These are phyloP conservation scores for Xerocomus brunneocitrinus DNA, from an alignment of 768 basidiomycete species.

Conservation along the genomic window DNA sequence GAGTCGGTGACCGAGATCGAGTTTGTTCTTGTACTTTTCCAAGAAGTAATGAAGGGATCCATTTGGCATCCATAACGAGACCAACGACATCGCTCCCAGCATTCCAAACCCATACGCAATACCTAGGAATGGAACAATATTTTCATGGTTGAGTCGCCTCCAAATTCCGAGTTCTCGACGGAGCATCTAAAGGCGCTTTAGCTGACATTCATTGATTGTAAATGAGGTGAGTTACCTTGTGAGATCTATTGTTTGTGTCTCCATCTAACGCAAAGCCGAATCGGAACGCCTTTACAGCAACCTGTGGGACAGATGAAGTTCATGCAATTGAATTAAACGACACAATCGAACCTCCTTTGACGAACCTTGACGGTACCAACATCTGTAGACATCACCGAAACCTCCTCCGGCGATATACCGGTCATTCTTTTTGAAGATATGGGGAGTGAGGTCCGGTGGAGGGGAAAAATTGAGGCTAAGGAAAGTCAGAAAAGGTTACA, in stretches of 20 bases:
- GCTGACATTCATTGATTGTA: no score
- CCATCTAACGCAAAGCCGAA: neutral
- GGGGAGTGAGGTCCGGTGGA: slow-evolving; percentile 7
- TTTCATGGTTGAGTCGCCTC: slow-evolving; percentile 20
- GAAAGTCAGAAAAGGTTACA: no score
- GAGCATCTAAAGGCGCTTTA: neutral
- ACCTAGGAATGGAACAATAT: slow-evolving; percentile 27
- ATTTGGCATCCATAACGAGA: slow-evolving; percentile 31
- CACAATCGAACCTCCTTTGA: slow-evolving; percentile 4
- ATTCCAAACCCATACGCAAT: slow-evolving; percentile 24
- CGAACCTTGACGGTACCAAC: slow-evolving; percentile 1
- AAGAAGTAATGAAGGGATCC: slow-evolving; percentile 21
- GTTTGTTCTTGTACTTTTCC: neutral
- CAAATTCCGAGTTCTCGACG: slow-evolving; percentile 30
- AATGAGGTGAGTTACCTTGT: neutral
- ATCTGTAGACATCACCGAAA: slow-evolving; percentile 14
- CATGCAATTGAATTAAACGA: neutral
- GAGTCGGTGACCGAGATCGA: slow-evolving; percentile 1
- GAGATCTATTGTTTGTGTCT: neutral
- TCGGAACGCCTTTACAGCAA: slow-evolving; percentile 22
- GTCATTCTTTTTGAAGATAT: neutral
- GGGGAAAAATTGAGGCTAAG: neutral
- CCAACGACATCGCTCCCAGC: slow-evolving; percentile 18
- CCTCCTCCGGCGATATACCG: slow-evolving; percentile 6
- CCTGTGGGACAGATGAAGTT: slow-evolving; percentile 2